These are phyloP conservation scores for Epicoccum sorghinum DNA, from an alignment of 2,329 filamentous ascomycete species.

Conservation along the genomic window DNA sequence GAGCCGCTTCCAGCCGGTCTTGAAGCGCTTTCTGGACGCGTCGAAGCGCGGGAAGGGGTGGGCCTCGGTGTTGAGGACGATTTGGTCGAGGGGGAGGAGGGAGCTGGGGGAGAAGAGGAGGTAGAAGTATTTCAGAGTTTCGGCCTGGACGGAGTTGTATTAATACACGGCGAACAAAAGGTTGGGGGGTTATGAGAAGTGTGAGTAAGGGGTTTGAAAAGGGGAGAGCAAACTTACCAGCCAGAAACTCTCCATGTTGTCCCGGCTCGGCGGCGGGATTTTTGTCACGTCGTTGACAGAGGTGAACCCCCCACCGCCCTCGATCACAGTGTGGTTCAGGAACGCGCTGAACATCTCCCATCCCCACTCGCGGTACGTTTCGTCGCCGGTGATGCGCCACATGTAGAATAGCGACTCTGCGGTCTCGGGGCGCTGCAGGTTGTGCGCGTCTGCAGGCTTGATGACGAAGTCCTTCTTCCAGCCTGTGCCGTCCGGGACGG, in stretches of 20 bases:
- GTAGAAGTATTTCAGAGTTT: constrained; percentile 98
- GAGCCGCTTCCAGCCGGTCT: constrained; percentile 80
- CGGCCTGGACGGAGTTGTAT: constrained; percentile 63
- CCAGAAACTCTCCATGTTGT: constrained; percentile 99
- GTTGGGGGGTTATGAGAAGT: no score
- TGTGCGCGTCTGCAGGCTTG: constrained; percentile 84
- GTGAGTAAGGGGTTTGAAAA: no score
- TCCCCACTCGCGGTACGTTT: constrained; percentile 90
- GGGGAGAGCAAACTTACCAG: constrained; percentile 64
- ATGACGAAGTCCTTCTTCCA: constrained; percentile 84
- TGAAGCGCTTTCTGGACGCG: constrained; percentile 72
- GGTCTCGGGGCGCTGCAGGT: constrained; percentile 93
- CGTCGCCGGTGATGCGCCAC: constrained; percentile 95
- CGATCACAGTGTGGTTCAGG: constrained; percentile 80
- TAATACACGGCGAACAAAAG: neutral
- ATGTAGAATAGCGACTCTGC: constrained; percentile 98
- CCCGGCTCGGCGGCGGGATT: constrained; percentile 71
- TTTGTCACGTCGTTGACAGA: constrained; percentile 76
- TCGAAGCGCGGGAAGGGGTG: constrained; percentile 89
- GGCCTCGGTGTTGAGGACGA: constrained; percentile 96
- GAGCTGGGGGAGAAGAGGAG: constrained; percentile 87
- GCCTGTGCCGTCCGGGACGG: constrained; percentile 53
- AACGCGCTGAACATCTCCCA: constrained; percentile 99
- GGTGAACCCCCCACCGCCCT: constrained; percentile 80
- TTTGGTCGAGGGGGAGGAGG: constrained; percentile 79